Base-by-base conservation (phyloP, 805 yeast genomes). In the Candida pini region DNA sequence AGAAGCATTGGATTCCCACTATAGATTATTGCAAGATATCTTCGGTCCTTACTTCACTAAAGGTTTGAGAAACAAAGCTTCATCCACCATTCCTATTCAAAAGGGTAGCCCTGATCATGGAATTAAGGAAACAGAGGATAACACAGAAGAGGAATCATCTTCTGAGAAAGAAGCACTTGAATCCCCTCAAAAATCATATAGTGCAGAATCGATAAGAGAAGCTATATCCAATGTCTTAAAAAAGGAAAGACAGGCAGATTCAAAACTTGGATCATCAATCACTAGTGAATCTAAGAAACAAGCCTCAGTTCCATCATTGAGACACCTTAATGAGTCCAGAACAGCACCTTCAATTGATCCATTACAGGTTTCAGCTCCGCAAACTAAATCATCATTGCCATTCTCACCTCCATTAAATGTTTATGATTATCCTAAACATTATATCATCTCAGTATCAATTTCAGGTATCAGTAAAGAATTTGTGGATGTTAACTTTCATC, bases 391-490 rank as follows among this genome's bases (percentile, higher is more conserved):
- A 18, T 54, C 59, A 14, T 40, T 68, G 30, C 78, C 79, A 42
- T 73, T 73, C 40, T 70, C 80, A 9, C 82, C 83, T 17, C 71
- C 73, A 36, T 58, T 76, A 3, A 78, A 76, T 43, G 68, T 76
- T n/a, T 76, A 75, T 44, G 78, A 76, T 40, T 58, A 63, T 32
- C 62, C 63, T 1, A 62, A 62, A 13, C 54, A 59, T 13, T 77
- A 75, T 42, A 49, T 64, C 12, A 66, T 75, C 9, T 70, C 69
- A 1, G 51, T 76, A 9, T 70, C 80, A 4, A 51, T 77, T 18
- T 76, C 83, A n/a, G 83, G 83, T 31, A 78, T 78, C 3, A 60
- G 64, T 21, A 68, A 73, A 16, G 65, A 67, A 26, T 65, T 71
- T 13, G 67, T 77, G 42, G 71, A 69, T 33, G 66, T 77, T 27